Conservation (phyloP, 2,329 filamentous ascomycete species). For the Plectosphaerella cucumerina region DNA sequence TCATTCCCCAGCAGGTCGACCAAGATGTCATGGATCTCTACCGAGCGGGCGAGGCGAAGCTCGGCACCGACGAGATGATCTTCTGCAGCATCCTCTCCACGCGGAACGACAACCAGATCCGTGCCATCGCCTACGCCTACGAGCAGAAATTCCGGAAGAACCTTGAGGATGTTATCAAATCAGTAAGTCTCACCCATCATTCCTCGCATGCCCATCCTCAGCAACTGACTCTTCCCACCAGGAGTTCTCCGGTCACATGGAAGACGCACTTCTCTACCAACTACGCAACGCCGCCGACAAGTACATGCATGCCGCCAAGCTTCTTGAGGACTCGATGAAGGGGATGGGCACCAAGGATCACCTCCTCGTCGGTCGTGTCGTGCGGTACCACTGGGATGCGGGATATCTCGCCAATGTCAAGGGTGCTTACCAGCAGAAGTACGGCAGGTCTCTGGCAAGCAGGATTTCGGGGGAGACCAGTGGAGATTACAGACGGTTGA, state of each 20-base stretch:
- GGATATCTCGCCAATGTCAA: conserved; percentile 73
- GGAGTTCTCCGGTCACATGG: conserved; percentile 91
- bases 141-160: conserved; percentile 64
- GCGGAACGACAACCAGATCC: conserved; percentile 77
- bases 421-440: conserved; percentile 69
- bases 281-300: conserved; percentile 74
- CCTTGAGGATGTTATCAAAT: conserved; percentile 70
- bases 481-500: conserved; percentile 72
- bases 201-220: not conserved
- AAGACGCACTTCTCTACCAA: conserved; percentile 76
- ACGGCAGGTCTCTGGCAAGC: conserved; percentile 60
- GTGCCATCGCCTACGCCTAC: conserved; percentile 75
- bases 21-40: conserved; percentile 74
- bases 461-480: conserved; percentile 80
- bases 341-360: conserved; percentile 85
- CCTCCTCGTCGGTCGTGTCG: conserved; percentile 70
- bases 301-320: conserved; percentile 74
- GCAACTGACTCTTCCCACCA: conserved; percentile 19
- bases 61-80: conserved; percentile 69
- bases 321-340: conserved; percentile 84
- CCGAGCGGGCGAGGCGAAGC: conserved; percentile 67
- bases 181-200: conserved; percentile 36
- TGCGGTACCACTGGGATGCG: conserved; percentile 80
- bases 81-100: conserved; percentile 76
- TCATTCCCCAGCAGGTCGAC: conserved; percentile 70